Conservation (phyloP, 2,329 filamentous ascomycete genomes). For the Colletotrichum karsti region DNA sequence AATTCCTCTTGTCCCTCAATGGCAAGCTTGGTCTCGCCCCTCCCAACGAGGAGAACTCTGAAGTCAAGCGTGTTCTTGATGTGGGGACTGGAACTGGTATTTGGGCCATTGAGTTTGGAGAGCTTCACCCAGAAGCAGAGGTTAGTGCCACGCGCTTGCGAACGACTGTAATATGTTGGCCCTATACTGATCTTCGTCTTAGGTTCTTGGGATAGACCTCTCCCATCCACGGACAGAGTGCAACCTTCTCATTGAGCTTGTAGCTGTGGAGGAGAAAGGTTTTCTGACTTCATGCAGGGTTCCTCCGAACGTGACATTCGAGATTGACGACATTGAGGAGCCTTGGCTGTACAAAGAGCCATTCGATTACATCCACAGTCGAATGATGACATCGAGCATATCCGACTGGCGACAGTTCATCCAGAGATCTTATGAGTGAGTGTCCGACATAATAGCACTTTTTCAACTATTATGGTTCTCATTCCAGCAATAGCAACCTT, state of each 20-base stretch:
- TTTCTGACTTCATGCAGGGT: background rate
- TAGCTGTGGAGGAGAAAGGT: too few species aligned
- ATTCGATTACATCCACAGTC: background rate
- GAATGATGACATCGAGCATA: background rate
- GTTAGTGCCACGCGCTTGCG: background rate
- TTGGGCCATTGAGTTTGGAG: background rate
- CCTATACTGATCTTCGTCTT: background rate
- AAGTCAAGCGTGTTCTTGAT: background rate
- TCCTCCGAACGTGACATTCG: background rate
- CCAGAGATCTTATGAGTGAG: background rate
- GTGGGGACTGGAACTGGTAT: background rate
- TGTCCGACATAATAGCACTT: too few species aligned
- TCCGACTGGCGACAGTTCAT: background rate
- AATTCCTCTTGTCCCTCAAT: background rate
- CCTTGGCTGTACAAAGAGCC: background rate
- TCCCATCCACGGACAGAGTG: background rate
- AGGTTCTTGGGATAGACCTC: background rate
- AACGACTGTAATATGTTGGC: rapidly evolving
- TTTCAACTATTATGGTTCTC: too few species aligned
- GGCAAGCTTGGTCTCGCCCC: background rate
- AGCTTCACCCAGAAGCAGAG: background rate
- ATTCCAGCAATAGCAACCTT: background rate
- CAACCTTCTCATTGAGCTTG: rapidly evolving
- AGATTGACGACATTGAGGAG: background rate
- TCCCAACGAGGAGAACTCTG: background rate